A percentile compares a stretch with the other conserved stretches of the same genome.
These are phyloP conservation scores for Fusarium staphyleae DNA, from an alignment of 2,329 filamentous ascomycete genomes.

Conservation along the genomic window DNA sequence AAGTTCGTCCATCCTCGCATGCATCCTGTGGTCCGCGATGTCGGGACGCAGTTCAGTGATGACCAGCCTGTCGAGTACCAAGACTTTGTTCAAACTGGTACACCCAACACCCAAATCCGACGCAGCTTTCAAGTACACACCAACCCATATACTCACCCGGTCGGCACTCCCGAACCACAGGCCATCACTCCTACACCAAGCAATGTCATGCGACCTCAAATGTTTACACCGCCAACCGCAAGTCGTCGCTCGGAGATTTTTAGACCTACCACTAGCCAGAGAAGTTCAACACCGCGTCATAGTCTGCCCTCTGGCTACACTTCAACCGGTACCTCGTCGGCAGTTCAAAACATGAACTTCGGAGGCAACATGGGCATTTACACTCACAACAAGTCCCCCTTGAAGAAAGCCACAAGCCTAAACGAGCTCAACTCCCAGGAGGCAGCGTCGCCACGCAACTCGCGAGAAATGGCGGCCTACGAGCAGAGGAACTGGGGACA, in stretches of 20 bases:
- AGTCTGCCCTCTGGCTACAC: constrained; percentile 47
- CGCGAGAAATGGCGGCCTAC: constrained; percentile 66
- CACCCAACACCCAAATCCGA: constrained; percentile 69
- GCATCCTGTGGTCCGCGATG: constrained; percentile 79
- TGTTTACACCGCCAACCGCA: constrained; percentile 52
- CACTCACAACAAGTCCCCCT: constrained; percentile 79
- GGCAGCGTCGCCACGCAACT: constrained; percentile 61
- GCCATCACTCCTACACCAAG: constrained; percentile 46
- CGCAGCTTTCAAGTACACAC: constrained; percentile 82
- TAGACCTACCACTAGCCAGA: constrained; percentile 40
- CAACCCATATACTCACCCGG: constrained; percentile 74
- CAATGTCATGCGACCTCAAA: constrained; percentile 50
- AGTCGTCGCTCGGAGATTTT: constrained; percentile 48
- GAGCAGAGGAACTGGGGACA: constrained; percentile 56
- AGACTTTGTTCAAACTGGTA: constrained; percentile 58
- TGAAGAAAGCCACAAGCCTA: constrained; percentile 77
- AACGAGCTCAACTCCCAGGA: constrained; percentile 58
- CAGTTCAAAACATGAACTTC: constrained; percentile 44
- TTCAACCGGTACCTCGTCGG: constrained; percentile 41
- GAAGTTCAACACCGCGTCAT: constrained; percentile 43
- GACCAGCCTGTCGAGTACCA: constrained; percentile 51
- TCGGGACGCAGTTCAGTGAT: constrained; percentile 77
- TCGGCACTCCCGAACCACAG: constrained; percentile 56
- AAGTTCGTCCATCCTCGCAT: constrained; percentile 93
- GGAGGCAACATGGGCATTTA: constrained; percentile 84